These are phyloP conservation scores for Beauveria varroae DNA, from an alignment of 2,329 filamentous ascomycete species.

Conservation along the genomic window DNA sequence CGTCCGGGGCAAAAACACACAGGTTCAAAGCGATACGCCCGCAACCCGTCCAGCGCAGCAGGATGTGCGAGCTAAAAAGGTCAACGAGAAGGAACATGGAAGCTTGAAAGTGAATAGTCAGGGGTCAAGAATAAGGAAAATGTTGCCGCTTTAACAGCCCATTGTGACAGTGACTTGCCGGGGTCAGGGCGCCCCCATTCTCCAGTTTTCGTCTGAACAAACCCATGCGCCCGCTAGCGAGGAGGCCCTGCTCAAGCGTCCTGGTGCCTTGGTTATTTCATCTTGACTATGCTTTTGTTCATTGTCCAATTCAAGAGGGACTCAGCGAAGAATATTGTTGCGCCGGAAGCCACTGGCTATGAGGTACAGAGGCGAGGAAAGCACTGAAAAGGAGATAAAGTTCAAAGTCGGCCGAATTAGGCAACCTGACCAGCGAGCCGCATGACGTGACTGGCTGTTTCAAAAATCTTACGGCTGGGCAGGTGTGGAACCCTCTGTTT, in stretches of 20 bases:
- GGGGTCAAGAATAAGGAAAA: neutral
- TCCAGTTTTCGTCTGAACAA: neutral
- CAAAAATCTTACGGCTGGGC: neutral
- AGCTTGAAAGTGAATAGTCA: no score
- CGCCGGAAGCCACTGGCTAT: no score
- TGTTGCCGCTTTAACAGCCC: neutral
- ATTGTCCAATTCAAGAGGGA: no score
- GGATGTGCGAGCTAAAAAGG: no score
- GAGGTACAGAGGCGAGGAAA: neutral
- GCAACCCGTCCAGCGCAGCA: no score
- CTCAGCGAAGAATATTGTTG: no score
- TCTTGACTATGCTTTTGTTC: neutral
- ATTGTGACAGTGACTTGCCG: neutral
- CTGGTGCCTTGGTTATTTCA: neutral
- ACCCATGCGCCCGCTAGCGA: neutral
- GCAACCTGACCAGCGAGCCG: neutral
- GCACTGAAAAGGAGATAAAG: neutral
- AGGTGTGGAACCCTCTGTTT: neutral
- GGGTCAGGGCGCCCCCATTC: neutral
- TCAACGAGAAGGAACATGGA: no score
- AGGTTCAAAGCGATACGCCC: no score
- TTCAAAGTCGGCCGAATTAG: neutral
- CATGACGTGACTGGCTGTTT: constrained; percentile 4
- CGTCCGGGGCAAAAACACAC: no score
- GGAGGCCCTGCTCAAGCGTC: neutral